A percentile compares a stretch with the other conserved stretches of the same genome.
Conservation (phyloP, 1,139 yeast species). For the Suhomyces anneliseae region DNA sequence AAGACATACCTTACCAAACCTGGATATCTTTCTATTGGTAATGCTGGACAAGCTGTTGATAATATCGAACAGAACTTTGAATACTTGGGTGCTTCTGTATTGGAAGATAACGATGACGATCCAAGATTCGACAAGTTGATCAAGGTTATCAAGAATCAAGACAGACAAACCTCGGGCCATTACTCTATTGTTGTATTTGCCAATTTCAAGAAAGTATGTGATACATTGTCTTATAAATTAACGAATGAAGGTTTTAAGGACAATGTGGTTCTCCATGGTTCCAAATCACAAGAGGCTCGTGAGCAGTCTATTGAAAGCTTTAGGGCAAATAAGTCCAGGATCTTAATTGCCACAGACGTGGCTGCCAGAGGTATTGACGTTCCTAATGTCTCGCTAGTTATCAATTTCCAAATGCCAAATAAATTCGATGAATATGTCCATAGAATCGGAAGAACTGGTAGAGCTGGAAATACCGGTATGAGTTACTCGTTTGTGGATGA, state of each 20-base stretch:
- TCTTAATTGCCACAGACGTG: constrained; percentile 85
- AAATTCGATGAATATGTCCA: constrained; percentile 79
- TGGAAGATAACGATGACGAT: constrained; percentile 24
- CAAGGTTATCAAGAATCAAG: constrained; percentile 23
- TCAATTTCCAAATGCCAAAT: constrained; percentile 82
- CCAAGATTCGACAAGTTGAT: constrained; percentile 26
- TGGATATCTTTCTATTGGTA: constrained; percentile 65
- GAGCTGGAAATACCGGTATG: constrained; percentile 82
- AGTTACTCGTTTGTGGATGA: constrained; percentile 71
- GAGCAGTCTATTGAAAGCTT: constrained; percentile 73
- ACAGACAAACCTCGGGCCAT: constrained; percentile 22
- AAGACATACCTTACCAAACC: constrained; percentile 61
- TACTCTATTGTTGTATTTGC: constrained; percentile 77
- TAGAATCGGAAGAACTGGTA: constrained; percentile 94
- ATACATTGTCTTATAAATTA: constrained; percentile 55
- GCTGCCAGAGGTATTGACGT: constrained; percentile 94
- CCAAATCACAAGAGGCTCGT: constrained; percentile 82
- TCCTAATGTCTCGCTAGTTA: constrained; percentile 77
- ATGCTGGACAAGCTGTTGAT: constrained; percentile 61
- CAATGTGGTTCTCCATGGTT: constrained; percentile 77
- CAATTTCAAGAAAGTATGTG: constrained; percentile 74
- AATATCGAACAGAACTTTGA: constrained; percentile 71
- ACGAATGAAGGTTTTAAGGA: constrained; percentile 41
- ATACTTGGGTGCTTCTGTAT: constrained; percentile 26
- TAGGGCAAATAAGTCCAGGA: constrained; percentile 57